phyloP scores from a whole-genome alignment of 2,329 filamentous ascomycete genomes.

The Epichloe brachyelytri region DNA sequence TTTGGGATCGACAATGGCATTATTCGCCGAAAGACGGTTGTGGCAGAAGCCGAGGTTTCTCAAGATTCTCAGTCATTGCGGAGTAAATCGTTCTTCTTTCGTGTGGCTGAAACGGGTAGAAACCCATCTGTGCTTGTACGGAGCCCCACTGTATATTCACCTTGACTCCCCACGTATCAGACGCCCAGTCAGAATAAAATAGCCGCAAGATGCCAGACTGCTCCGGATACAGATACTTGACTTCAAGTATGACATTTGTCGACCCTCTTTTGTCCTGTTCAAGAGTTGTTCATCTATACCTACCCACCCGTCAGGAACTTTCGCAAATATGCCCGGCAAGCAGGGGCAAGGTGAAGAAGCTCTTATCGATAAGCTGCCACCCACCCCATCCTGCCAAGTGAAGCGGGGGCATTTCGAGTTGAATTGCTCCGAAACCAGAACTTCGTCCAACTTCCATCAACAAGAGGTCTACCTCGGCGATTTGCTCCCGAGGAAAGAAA shows the following conservation, averaged over 20 bases:
- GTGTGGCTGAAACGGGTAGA: too few species aligned
- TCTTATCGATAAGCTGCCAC: neutral
- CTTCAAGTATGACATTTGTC: neutral
- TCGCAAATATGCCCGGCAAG: neutral
- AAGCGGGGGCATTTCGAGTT: too few species aligned
- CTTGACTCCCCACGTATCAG: too few species aligned
- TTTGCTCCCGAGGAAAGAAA: neutral
- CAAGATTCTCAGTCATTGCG: too few species aligned
- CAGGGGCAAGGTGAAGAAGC: too few species aligned
- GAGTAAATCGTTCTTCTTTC: slow-evolving; percentile 48
- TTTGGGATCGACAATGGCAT: too few species aligned
- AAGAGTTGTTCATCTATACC: too few species aligned
- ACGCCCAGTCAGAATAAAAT: neutral
- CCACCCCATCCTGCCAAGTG: too few species aligned
- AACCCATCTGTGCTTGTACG: too few species aligned
- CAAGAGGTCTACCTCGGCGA: neutral
- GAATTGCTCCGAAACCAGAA: neutral
- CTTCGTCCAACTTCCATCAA: neutral
- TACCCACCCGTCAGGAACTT: neutral
- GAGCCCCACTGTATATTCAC: too few species aligned
- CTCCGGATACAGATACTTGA: neutral
- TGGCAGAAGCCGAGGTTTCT: too few species aligned
- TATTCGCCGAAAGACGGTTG: too few species aligned
- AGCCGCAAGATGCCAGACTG: neutral
- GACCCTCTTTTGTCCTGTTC: neutral